A percentile compares a stretch with the other conserved stretches of the same genome.
Conservation (phyloP, 2,329 filamentous ascomycete species). For the Aspergillus amoenus region DNA sequence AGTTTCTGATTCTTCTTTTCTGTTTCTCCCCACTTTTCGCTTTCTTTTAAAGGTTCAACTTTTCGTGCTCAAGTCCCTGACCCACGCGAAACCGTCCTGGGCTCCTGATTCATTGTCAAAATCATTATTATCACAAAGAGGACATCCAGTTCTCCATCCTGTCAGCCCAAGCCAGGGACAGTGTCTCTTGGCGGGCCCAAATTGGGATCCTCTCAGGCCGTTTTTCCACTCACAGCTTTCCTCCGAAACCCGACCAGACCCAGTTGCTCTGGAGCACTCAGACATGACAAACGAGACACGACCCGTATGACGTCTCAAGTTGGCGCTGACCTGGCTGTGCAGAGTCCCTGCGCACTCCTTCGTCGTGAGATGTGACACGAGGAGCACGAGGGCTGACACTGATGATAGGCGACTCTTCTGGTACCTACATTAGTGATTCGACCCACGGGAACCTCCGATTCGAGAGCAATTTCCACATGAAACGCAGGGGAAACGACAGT, state of each 20-base stretch:
- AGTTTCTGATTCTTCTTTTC: not conserved
- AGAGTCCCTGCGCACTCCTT: not conserved
- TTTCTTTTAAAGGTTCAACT: not conserved
- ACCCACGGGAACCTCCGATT: not conserved
- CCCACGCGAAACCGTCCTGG: constrained; percentile 4
- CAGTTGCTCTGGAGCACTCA: not conserved
- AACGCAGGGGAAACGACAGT: constrained; percentile 9
- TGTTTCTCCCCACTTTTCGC: constrained; percentile 4
- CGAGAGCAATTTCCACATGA: constrained; percentile 6
- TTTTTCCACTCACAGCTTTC: constrained; percentile 4
- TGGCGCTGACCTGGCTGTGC: not conserved
- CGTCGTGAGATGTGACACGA: not conserved
- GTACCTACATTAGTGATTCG: constrained; percentile 3
- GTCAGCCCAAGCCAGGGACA: constrained; percentile 5
- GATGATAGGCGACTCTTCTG: not conserved
- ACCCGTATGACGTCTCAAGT: constrained; percentile 5
- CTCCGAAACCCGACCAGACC: constrained; percentile 2
- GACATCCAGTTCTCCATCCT: not conserved
- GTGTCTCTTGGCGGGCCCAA: constrained; percentile 7
- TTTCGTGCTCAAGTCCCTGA: constrained; percentile 5
- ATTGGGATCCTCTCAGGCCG: constrained; percentile 3
- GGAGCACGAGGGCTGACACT: not conserved
- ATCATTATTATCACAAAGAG: not conserved
- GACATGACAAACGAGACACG: not conserved
- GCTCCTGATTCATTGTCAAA: not conserved